Evolutionary conservation across 2,329 filamentous ascomycete species (phyloP), one percentile per base, ranked within the genome.

Genomic region (Emmonsiellopsis sp.): DNA sequence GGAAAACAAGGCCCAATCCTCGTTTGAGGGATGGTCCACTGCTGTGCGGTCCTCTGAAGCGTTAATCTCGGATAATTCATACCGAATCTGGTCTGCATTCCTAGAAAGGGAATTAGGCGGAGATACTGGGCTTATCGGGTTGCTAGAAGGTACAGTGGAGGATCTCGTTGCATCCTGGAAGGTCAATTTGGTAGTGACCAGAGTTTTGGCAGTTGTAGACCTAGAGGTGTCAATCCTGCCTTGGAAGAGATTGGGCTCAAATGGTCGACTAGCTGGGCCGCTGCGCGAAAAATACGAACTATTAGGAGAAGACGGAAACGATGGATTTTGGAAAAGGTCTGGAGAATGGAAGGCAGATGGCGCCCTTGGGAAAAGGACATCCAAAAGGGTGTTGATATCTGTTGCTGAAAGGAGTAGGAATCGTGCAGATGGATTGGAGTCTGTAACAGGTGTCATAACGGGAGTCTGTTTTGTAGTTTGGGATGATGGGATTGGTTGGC

Each of bases 1-100:
- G 62, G 91, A 92, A 7, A 94, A 73, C 6, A 93, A 84, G 4
- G 86, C 81, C 89, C 89, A 95, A 53, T 85, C 78, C 69, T 94
- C 89, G 1, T 85, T 84, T 57, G 87, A 92, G 7, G 88, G 88
- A 62, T 93, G 87, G 52, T 83, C 81, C 14, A 84, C 75, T 10
- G 75, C 78, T 11, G 89, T 84, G 17, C 66, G 68, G 51, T 64
- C 64, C 47, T 66, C 65, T 9, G 64, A 64, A 47, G 71, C 69
- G 36, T 65, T 62, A 52, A 70, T 53, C 51, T 69, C 70, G 9
- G 65, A 69, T 32, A 73, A 42, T 56, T 73, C 70, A 49, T 71
- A 71, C 37, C 69, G 69, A 47, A 73, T 71, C 21, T 67, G 63
- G 55, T 71, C 68, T 33, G 68, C 70, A 52, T 63, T 66, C 47